Percentiles rank a stretch among this genome's conserved stretches.
These are phyloP conservation scores for Alisma plantagoaquatica DNA, from an alignment of 106 monocot genomes.

Conservation along the genomic window DNA sequence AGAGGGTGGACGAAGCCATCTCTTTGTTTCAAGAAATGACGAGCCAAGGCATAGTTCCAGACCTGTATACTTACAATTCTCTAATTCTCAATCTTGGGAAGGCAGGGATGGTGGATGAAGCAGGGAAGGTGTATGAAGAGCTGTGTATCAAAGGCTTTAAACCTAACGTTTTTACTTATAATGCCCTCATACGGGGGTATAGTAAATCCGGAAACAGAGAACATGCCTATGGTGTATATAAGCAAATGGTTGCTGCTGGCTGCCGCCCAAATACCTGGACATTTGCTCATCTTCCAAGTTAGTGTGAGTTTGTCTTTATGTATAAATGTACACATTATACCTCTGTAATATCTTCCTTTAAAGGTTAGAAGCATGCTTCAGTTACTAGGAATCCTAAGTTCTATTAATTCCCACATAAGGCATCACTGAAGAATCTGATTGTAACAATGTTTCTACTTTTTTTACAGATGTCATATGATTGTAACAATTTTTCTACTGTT, in stretches of 20 bases:
- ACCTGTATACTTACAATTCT: constrained; percentile 88
- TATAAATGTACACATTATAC: no score
- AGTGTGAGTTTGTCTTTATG: background rate
- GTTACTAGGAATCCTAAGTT: no score
- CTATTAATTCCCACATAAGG: no score
- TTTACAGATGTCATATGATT: no score
- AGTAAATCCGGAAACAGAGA: constrained; percentile 48
- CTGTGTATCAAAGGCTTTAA: constrained; percentile 53
- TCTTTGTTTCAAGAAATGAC: constrained; percentile 70
- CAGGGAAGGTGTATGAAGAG: constrained; percentile 73
- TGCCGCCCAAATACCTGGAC: constrained; percentile 82
- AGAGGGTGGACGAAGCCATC: constrained; percentile 55
- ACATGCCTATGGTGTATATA: constrained; percentile 57
- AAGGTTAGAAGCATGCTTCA: no score
- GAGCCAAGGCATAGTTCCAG: constrained; percentile 56
- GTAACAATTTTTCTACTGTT: no score
- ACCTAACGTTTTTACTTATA: constrained; percentile 93
- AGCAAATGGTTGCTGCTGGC: constrained; percentile 62
- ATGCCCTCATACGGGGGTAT: constrained; percentile 83
- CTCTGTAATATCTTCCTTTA: no score
- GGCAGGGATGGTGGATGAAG: constrained; percentile 61
- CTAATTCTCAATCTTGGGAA: constrained; percentile 72
- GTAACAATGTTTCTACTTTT: no score
- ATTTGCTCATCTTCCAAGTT: constrained; percentile 76
- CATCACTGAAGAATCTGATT: no score